A percentile compares a stretch with the other conserved stretches of the same genome.
These are phyloP conservation scores for Cercophora samala DNA, from an alignment of 495 filamentous ascomycete species.

Conservation along the genomic window DNA sequence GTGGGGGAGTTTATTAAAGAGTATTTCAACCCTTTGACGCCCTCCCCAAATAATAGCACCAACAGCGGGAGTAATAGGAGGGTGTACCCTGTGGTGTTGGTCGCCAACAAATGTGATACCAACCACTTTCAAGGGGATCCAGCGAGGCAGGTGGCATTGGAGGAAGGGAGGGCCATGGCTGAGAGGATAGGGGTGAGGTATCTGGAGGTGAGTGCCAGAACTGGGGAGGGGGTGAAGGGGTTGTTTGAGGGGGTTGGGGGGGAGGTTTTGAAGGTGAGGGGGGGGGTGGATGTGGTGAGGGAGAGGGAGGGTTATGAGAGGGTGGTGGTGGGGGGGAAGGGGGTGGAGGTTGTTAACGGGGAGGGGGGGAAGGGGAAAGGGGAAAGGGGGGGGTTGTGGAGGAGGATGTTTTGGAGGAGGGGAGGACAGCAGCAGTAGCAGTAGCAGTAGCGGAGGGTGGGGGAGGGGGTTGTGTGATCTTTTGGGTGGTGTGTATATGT, in stretches of 20 bases:
- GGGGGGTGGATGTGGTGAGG: neutral
- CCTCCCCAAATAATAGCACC: neutral
- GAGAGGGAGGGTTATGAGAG: constrained; percentile 14
- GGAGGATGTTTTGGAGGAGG: constrained; percentile 16
- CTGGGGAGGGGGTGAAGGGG: constrained; percentile 35
- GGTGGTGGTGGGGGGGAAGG: neutral
- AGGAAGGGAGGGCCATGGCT: constrained; percentile 30
- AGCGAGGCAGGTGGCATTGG: constrained; percentile 29
- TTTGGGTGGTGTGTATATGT: no score
- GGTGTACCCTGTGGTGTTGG: constrained; percentile 36
- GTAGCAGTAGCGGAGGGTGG: no score
- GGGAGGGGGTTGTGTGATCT: neutral
- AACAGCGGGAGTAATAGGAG: neutral
- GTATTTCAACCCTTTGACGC: constrained; percentile 14
- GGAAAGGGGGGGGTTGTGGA: constrained; percentile 18
- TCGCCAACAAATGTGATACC: constrained; percentile 38
- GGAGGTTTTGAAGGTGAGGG: neutral
- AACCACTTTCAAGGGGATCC: no score
- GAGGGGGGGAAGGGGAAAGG: constrained; percentile 10
- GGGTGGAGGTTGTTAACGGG: constrained; percentile 3
- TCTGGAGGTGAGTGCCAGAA: constrained; percentile 40
- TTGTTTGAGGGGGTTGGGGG: neutral
- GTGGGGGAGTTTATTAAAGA: constrained; percentile 34
- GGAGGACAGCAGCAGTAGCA: neutral
- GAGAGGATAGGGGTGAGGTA: constrained; percentile 21